Evolutionary conservation across 2,329 filamentous ascomycete genomes (phyloP), one percentile per base, ranked within the genome.

Genomic region (Monilinia fructicola): DNA sequence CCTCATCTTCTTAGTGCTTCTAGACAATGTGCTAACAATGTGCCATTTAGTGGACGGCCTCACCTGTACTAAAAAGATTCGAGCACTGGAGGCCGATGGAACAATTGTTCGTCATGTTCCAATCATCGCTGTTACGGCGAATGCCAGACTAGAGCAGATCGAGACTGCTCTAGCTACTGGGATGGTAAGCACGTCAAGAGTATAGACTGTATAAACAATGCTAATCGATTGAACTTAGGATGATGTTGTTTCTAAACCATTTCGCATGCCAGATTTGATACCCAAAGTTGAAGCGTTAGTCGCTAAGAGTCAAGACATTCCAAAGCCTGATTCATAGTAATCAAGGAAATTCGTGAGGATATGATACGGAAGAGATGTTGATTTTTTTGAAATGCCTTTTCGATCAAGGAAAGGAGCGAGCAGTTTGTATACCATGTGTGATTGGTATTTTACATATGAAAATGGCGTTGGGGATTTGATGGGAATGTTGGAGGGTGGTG

Each of bases 101-200:
- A 84, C 82, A 42, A 84, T 91, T 58, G 80, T 83, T 23, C 79
- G 81, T 60, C 89, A 91, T 73, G 85, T 92, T n/a, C 89, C 90
- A 2, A 90, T 92, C 71, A 90, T 92, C 71, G 90, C 88, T n/a
- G 89, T 91, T n/a, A 93, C 90, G 48, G 91, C 91, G 2, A 93
- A 93, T 77, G 90, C 90, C 48, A 82, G 91, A 74, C 84, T 85
- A 5, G 89, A 92, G 79, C 90, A 93, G 77, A 88, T 92, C 67
- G 83, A 85, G 71, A 87, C 84, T 70, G 90, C 91, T 64, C 85
- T 90, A 74, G 82, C 84, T 65, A 88, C 89, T 28, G 90, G 90
- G 48, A 92, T 93, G 80, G 88, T 89, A 78, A 81, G 85, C 23
- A 18, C 10, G 16, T 42, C 12, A 42, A 42, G 40, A 4, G 40